Conservation (phyloP, 345 rosid species). For the Clarkia xantiana region DNA sequence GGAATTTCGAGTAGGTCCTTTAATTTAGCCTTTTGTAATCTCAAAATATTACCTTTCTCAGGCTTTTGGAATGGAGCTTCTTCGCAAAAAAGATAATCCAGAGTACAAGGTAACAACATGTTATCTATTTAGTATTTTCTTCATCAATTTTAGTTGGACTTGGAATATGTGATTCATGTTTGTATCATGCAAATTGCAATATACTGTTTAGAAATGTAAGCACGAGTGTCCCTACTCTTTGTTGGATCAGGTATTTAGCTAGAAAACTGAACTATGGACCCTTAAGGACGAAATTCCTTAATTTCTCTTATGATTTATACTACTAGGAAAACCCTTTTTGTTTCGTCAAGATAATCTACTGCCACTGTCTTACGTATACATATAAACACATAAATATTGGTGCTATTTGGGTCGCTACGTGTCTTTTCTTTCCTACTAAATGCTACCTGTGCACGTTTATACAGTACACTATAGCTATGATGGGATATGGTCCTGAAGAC, state of each 20-base stretch:
- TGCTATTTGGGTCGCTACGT: background rate
- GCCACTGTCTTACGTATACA: no score
- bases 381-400: no score
- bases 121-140: background rate
- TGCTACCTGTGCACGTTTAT: conserved; percentile 4
- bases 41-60: conserved; percentile 12
- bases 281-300: no score
- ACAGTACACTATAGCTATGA: conserved; percentile 72
- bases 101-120: conserved; percentile 65
- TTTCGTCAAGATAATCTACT: background rate
- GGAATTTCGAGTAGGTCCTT: no score
- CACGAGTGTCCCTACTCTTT: no score
- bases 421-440: conserved; percentile 4
- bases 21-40: background rate
- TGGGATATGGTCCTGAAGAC: conserved; percentile 97
- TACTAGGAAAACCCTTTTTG: background rate
- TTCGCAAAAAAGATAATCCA: conserved; percentile 76
- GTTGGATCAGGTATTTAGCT: no score
- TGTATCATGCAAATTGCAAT: no score
- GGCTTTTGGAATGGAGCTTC: conserved; percentile 99
- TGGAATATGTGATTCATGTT: background rate
- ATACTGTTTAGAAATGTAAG: no score
- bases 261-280: no score
- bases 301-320: no score
- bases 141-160: background rate